Percentiles rank a stretch among this genome's conserved stretches.
phyloP scores from a whole-genome alignment of 805 yeast genomes.

The Suhomyces sp. region DNA sequence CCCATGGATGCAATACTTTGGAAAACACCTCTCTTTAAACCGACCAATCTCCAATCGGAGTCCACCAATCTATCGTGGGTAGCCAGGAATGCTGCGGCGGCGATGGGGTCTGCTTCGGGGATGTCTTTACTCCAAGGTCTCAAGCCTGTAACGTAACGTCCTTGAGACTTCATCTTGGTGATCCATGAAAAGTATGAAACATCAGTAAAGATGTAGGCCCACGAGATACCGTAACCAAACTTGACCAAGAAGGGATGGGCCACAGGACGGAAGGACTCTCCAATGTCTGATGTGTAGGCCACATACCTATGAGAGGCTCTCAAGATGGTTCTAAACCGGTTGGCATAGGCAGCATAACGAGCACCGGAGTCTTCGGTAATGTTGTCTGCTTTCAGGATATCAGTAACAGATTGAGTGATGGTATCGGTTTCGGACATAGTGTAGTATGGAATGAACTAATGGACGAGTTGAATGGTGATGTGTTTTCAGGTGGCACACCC shows the following conservation, averaged over 20 bases:
- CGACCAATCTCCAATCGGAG: conserved; percentile 66
- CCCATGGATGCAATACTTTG: conserved; percentile 86
- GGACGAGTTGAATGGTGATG: too few species aligned
- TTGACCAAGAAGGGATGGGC: conserved; percentile 68
- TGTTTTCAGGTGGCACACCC: too few species aligned
- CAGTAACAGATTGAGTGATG: conserved; percentile 10
- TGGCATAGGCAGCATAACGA: conserved; percentile 83
- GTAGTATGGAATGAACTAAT: conserved; percentile 1
- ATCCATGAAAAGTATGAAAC: conserved; percentile 74
- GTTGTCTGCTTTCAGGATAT: conserved; percentile 16
- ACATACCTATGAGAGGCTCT: conserved; percentile 76
- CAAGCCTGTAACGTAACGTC: conserved; percentile 57
- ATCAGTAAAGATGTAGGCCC: conserved; percentile 76
- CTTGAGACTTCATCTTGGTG: conserved; percentile 63
- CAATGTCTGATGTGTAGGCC: conserved; percentile 84
- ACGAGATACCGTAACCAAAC: conserved; percentile 68
- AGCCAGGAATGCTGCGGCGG: conserved; percentile 31
- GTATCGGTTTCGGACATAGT: conserved; percentile 7
- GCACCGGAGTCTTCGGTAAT: conserved; percentile 27
- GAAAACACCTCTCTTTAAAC: conserved; percentile 71
- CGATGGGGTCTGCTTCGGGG: conserved; percentile 37
- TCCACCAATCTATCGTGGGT: conserved; percentile 33
- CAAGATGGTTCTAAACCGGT: conserved; percentile 67
- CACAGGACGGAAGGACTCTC: conserved; percentile 82
- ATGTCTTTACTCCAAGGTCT: conserved; percentile 66